Base-by-base conservation (phyloP, 208 protist species). In the Lotmaria passim region DNA sequence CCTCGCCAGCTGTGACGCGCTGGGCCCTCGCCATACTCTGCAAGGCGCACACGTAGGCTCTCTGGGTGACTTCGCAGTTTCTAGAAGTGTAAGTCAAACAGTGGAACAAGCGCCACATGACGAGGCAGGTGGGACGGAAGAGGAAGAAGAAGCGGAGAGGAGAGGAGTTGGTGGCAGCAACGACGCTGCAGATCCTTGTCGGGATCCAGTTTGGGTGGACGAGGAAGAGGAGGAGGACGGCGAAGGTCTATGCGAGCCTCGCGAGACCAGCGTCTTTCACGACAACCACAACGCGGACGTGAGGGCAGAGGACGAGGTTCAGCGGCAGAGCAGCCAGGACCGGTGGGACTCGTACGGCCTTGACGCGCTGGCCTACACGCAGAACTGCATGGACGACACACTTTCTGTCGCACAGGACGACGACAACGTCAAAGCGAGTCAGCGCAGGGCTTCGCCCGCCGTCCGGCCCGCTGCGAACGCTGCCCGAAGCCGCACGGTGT, bases 321-420 rank as follows among this genome's bases (percentile, higher is more conserved):
- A 46, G 39, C 34, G 23, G 0, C 6, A 31, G 7, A 23, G 21
- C 51, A 44, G 55, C 17, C 36, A 74, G 7, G 55, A 46, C 7
- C 78, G 71, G 64, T 85, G 79, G 79, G 70, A 68, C 34, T 67
- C 57, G 3, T 79, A 79, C 44, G 79, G 79, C 33, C 71, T 85
- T 24, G 75, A 75, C 26, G 75, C 79, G 6, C 60, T 85, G 19
- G 43, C 68, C 41, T 75, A 60, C 41, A 78, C 64, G 31, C 63
- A 72, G 41, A 73, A 68, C 71, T 36, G 63, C 51, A 31, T 64
- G 28, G 62, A 61, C 41, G 58, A 62, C 17, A 2, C 8, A 0
- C 28, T 8, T 1, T 2, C 28, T 6, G 17, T 14, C 0, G 51
- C 26, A 11, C 41, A 63, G 3, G 2, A 63, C 28, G 14, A 21